Evolutionary conservation across 176 grass and related monocot genomes (phyloP), one percentile per base, ranked within the genome.

Genomic region (Oryza glaberrima): DNA sequence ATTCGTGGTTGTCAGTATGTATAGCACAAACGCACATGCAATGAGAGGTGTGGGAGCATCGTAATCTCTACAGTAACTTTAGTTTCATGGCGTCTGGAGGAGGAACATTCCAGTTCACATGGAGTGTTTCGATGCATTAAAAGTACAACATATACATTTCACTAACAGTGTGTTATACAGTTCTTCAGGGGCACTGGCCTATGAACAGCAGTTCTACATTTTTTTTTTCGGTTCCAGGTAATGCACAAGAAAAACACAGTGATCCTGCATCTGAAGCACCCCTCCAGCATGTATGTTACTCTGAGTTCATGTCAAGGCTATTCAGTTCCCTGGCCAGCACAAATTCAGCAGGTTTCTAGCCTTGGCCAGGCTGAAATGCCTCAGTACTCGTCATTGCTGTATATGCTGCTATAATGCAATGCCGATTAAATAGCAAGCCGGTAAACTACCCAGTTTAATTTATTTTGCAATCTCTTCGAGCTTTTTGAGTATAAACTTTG

Each of bases 401-500:
- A 25, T 28, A 68, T 34, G 15, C 43, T 36, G 78, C 66, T 69
- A 43, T 22, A 26, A 56, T 45, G 77, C 72, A 54, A 56, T 20
- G 83, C 65, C 47, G 83, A 72, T 84, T 44, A 56, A 83, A 22
- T 56, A 73, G 68, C 81, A 78, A 73, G 58, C 10, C 6, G 58
- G 46, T 25, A 79, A 65, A 49, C 80, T 63, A 35, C 51, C 80
- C 48, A 32, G 36, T 9, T 23, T 9, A 16, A 46, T 49, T 66
- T 44, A 95, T 86, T 72, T 87, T 11, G 85, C 82, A 16, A 95
- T 91, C 73, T 89, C 88, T 70, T 93, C 88, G 0, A 95, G 90
- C 88, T 70, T 92, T 61, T 84, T 82, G 67, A 95, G 56, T 28
- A 95, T 70, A 5, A 41, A 12, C 90, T 88, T 95, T 2, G 87